phyloP scores from a whole-genome alignment of 257 asterid genomes.

The Misopates orontium region DNA sequence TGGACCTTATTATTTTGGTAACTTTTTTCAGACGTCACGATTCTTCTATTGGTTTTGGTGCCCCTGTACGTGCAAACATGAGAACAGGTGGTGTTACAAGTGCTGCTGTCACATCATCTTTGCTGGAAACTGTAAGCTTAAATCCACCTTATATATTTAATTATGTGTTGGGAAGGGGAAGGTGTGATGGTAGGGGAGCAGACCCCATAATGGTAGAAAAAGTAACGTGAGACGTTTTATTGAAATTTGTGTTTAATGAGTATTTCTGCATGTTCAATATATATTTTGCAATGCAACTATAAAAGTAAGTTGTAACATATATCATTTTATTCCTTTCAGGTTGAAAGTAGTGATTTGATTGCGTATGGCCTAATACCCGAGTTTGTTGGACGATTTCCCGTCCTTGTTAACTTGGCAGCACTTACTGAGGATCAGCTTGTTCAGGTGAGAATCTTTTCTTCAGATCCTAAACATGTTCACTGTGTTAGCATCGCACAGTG shows the following conservation, averaged over 20 bases:
- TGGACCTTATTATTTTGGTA: constrained; percentile 23
- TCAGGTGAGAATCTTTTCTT: constrained; percentile 57
- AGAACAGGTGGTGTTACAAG: constrained; percentile 72
- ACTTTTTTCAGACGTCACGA: constrained; percentile 83
- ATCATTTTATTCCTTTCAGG: constrained; percentile 49
- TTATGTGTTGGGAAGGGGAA: no score
- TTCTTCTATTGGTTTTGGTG: constrained; percentile 98
- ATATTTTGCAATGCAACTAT: not conserved
- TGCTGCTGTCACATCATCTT: constrained; percentile 87
- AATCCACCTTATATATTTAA: no score
- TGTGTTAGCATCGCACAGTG: no score
- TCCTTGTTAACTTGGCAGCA: constrained; percentile 90
- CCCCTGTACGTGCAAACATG: constrained; percentile 95
- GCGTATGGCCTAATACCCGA: constrained; percentile 98
- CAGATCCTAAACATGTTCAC: not conserved
- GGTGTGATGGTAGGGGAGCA: no score
- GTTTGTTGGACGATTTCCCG: constrained; percentile 96
- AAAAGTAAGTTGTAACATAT: constrained; percentile 2
- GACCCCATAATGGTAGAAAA: no score
- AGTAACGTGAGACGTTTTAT: no score
- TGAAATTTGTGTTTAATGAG: not conserved
- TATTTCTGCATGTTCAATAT: not conserved
- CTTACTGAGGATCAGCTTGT: constrained; percentile 97
- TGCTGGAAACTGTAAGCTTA: constrained; percentile 77
- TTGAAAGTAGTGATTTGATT: constrained; percentile 96